Evolutionary conservation across 768 basidiomycete genomes (phyloP), one percentile per base, ranked within the genome.

Genomic region (Rhizopogon vesiculosus): DNA sequence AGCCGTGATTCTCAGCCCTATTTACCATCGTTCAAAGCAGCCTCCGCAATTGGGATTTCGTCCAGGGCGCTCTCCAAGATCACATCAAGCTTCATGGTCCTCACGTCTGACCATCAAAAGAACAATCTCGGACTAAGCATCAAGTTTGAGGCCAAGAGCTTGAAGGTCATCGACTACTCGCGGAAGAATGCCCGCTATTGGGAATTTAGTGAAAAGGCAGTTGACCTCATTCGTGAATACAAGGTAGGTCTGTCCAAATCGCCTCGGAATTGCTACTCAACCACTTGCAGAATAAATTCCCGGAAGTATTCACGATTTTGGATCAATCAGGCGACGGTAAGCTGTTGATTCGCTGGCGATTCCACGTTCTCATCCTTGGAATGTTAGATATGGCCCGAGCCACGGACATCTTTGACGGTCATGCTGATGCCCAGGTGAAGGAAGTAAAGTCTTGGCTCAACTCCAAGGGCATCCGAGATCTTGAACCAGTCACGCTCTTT

Each of bases 161-260:
- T 93, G 63, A 99, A 98, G 72, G 97, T 99, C 1, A 78, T 97
- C 44, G 90, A 91, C 58, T 98, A 97, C 71, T 88, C 93, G 7
- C 80, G 84, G 58, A 95, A 96, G 72, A 83, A 87, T 29, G 87
- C 86, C 8, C 75, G 85, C 7, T 78, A 83, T 35, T 99, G 96
- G 97, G 95, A 99, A 66, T 98, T 89, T 65, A 96, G 93, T 62
- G 83, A 93, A 56, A 91, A 86, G 66, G 87, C 96, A 0, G 72
- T 95, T 40, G 77, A 87, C 25, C 79, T 98, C 16, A 81, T 98
- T 54, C 76, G 74, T 41, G 86, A 93, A 54, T 99, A 98, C 75
- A 89, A 89, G 80, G 88, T 86, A 12, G 52, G 4, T 8, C 4
- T 9, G 43, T 39, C 12, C 3, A 12, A 29, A 18, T 7, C 0